Evolutionary conservation across 2,329 filamentous ascomycete species (phyloP).

Genomic region (Neopestalotiopsis sp.): DNA sequence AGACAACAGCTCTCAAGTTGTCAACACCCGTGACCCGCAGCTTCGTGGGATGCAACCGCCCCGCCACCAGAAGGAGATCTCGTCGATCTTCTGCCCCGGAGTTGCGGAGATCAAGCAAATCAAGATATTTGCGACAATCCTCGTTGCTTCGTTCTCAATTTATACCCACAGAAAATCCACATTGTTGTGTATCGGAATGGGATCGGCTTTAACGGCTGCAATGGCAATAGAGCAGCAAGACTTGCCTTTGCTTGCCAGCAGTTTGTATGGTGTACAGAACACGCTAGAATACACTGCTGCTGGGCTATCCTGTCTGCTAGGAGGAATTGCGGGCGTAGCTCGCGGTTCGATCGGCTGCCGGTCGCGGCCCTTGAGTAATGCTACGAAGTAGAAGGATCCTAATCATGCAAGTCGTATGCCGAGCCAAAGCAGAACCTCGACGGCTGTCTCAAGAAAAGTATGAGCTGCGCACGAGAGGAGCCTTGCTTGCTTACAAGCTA

Average conservation of each 20-base stretch:
- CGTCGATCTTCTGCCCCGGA: not conserved
- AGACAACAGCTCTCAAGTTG: not conserved
- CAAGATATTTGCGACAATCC: not conserved
- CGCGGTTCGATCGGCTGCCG: not conserved
- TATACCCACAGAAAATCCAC: not conserved
- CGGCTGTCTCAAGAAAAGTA: not conserved
- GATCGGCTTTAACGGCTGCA: not conserved
- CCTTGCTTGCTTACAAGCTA: not conserved
- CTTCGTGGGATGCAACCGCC: not conserved
- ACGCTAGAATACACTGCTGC: no score
- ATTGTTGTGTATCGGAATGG: not conserved
- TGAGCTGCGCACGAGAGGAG: not conserved
- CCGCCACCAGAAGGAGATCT: not conserved
- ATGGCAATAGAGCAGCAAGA: not conserved
- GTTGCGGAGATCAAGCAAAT: not conserved
- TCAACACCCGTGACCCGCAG: no score
- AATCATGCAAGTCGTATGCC: not conserved
- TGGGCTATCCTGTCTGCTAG: no score
- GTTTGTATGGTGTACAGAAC: not conserved
- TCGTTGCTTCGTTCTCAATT: not conserved
- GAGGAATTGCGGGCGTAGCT: not conserved
- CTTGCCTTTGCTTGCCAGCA: not conserved
- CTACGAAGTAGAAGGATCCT: not conserved
- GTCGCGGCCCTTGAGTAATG: not conserved
- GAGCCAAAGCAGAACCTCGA: not conserved